Conservation (phyloP, 2,329 filamentous ascomycete species). For the Fusarium penzigii region DNA sequence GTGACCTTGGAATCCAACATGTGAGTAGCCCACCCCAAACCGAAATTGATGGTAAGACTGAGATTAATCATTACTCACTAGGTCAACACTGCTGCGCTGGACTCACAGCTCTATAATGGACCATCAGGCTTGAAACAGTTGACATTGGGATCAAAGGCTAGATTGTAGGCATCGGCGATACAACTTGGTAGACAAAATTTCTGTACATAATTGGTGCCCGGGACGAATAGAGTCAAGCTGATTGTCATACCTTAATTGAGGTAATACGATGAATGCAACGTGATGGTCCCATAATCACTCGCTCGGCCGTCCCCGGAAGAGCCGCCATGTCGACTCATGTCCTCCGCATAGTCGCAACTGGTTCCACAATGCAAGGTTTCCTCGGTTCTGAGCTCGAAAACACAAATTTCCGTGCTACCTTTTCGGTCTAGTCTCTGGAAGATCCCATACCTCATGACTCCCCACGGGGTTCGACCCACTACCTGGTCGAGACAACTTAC, state of each 20-base stretch:
- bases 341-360: not conserved
- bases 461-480: conserved; percentile 5
- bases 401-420: conserved; percentile 4
- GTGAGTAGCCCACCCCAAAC: conserved; percentile 1
- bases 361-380: not conserved
- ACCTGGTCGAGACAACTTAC: not conserved
- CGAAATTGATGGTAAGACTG: too few relatives aligned
- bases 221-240: not conserved
- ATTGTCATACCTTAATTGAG: not conserved
- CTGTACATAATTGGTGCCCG: not conserved
- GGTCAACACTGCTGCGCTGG: conserved; percentile 2
- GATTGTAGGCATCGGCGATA: not conserved
- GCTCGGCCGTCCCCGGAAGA: not conserved
- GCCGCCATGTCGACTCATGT: not conserved
- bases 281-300: too few relatives aligned
- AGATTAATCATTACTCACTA: not conserved
- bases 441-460: not conserved
- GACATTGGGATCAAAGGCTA: not conserved
- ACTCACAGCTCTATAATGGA: conserved; percentile 2
- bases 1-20: conserved; percentile 6
- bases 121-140: not conserved
- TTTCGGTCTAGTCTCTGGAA: conserved; percentile 6
- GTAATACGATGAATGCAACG: too few relatives aligned
- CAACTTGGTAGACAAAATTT: too few relatives aligned
- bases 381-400: conserved; percentile 2